These are phyloP conservation scores for Neurospora sp. DNA, from an alignment of 495 filamentous ascomycete species.

Conservation along the genomic window DNA sequence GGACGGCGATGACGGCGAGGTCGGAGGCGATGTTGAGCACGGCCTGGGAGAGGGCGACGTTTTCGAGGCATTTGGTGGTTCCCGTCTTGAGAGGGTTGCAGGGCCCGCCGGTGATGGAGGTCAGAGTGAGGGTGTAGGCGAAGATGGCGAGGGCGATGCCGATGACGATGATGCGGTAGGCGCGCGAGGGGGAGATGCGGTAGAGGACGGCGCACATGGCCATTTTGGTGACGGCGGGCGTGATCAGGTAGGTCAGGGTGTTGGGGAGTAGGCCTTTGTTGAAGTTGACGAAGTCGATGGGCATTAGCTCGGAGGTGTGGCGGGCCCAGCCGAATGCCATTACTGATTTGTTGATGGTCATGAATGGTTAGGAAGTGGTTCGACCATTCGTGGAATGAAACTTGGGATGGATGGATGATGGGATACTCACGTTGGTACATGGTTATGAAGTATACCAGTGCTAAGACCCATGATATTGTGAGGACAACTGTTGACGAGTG, in stretches of 20 bases:
- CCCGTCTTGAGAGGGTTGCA: constrained; percentile 8
- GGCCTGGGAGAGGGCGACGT: constrained; percentile 22
- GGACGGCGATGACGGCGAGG: constrained; percentile 27
- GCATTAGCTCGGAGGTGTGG: constrained; percentile 2
- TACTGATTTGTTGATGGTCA: background rate
- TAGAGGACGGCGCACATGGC: constrained; percentile 11
- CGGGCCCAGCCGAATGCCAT: constrained; percentile 8
- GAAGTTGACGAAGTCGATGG: constrained; percentile 4
- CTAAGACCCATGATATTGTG: constrained; percentile 2
- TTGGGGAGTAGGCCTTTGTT: constrained; percentile 10
- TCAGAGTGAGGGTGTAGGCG: constrained; percentile 10
- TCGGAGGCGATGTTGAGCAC: constrained; percentile 33
- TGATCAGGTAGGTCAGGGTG: constrained; percentile 11
- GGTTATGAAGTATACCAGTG: constrained; percentile 4
- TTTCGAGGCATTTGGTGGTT: constrained; percentile 9
- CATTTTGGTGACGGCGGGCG: constrained; percentile 14
- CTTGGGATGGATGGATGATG: no score
- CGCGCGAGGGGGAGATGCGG: constrained; percentile 8
- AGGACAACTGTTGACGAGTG: constrained; percentile 1
- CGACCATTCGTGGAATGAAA: no score
- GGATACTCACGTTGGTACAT: background rate
- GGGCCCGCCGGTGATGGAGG: constrained; percentile 9
- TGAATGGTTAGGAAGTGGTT: background rate
- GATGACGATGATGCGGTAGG: constrained; percentile 6
- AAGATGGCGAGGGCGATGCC: constrained; percentile 7